Evolutionary conservation across 768 basidiomycete species (phyloP).

Genomic region (Jaapia argillacea): DNA sequence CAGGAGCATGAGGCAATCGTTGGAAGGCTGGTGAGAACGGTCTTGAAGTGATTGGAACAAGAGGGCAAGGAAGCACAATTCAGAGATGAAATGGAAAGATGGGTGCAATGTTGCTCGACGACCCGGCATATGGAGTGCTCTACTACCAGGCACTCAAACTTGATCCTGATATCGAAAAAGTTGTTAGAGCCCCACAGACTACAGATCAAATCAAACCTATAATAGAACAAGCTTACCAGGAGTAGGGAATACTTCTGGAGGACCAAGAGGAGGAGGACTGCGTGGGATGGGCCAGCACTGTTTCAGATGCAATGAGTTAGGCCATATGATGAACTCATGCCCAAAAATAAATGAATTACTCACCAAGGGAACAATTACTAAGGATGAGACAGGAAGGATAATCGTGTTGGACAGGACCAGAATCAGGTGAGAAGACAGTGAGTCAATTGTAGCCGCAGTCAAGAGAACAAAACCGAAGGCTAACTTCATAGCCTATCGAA

Average conservation of each 20-base stretch:
- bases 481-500: neutral
- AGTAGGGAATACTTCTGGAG: too few relatives aligned
- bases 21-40: too few relatives aligned
- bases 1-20: too few relatives aligned
- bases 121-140: neutral
- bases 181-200: neutral
- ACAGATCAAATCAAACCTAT: too few relatives aligned
- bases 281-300: neutral
- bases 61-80: neutral
- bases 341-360: neutral
- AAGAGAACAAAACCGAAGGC: neutral
- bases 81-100: neutral
- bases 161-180: neutral
- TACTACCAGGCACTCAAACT: neutral
- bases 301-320: neutral
- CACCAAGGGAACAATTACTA: neutral
- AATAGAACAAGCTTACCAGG: too few relatives aligned
- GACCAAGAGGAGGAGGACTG: too few relatives aligned
- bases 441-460: neutral
- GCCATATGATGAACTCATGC: neutral
- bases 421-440: neutral
- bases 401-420: neutral
- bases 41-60: too few relatives aligned
- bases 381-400: neutral
- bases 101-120: neutral